A percentile compares a stretch with the other conserved stretches of the same genome.
phyloP scores from a whole-genome alignment of 2,329 filamentous ascomycete species.

The Cercospora janseana region DNA sequence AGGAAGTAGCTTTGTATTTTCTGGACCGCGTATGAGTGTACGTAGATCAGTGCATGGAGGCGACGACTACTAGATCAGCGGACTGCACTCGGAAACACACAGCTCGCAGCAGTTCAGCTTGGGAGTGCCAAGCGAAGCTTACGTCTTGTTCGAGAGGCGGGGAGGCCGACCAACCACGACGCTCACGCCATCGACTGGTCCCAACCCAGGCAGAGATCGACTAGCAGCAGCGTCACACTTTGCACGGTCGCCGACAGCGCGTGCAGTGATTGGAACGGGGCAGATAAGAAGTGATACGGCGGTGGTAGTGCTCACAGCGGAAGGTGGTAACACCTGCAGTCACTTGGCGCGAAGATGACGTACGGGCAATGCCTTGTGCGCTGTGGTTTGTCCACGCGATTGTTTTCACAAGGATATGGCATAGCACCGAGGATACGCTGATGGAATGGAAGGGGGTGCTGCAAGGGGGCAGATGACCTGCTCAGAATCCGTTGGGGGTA shows the following conservation, averaged over 20 bases:
- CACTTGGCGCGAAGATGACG: neutral
- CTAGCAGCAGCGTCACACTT: constrained; percentile 1
- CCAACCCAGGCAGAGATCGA: neutral
- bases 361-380: neutral
- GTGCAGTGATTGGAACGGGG: neutral
- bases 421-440: neutral
- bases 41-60: neutral
- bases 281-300: neutral
- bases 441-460: too few species aligned
- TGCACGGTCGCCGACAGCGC: neutral
- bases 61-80: neutral
- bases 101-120: constrained; percentile 1
- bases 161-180: neutral
- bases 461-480: too few species aligned
- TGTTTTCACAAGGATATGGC: neutral
- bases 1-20: neutral
- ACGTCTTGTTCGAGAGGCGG: neutral
- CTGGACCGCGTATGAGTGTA: neutral
- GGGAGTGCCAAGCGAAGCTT: constrained; percentile 1
- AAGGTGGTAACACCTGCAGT: constrained; percentile 5
- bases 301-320: constrained; percentile 3
- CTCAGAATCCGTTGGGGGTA: too few species aligned
- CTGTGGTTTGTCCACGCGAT: neutral
- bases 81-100: neutral
- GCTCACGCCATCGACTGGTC: constrained; percentile 3